Evolutionary conservation across 768 basidiomycete genomes (phyloP).

Genomic region (Cystobasidiopsis lactophilus): DNA sequence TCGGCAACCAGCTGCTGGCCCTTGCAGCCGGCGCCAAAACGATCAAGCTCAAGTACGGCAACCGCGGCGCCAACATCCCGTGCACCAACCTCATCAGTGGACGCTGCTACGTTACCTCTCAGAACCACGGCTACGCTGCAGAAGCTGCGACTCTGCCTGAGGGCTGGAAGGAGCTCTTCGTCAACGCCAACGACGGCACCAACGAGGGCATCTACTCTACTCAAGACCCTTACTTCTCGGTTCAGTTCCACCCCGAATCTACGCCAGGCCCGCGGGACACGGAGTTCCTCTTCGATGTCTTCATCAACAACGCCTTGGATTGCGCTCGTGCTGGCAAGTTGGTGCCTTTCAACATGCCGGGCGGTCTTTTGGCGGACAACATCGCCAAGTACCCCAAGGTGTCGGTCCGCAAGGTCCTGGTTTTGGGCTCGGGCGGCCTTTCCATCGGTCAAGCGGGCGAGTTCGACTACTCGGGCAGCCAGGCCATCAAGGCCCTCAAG

Average conservation of each 20-base stretch:
- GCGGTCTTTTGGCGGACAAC: slow-evolving; percentile 49
- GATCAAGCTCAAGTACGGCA: slow-evolving; percentile 99
- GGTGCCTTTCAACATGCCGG: slow-evolving; percentile 30
- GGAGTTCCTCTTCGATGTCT: slow-evolving; percentile 95
- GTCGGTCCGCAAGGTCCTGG: slow-evolving; percentile 76
- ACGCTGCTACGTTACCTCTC: slow-evolving; percentile 94
- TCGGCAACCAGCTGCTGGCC: slow-evolving; percentile 90
- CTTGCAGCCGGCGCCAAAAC: slow-evolving; percentile 83
- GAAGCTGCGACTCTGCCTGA: slow-evolving; percentile 50
- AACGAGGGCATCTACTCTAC: slow-evolving; percentile 95
- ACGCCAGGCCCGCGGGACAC: slow-evolving; percentile 93
- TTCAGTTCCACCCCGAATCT: slow-evolving; percentile 97
- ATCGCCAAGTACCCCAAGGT: slow-evolving; percentile 39
- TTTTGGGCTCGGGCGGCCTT: slow-evolving; percentile 88
- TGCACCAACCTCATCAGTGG: slow-evolving; percentile 85
- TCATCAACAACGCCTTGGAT: slow-evolving; percentile 51
- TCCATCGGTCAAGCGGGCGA: slow-evolving; percentile 98
- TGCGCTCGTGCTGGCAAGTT: slow-evolving; percentile 21
- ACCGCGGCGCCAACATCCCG: slow-evolving; percentile 95
- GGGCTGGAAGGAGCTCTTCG: slow-evolving; percentile 85
- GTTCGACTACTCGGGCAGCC: slow-evolving; percentile 98
- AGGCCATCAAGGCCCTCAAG: slow-evolving; percentile 97
- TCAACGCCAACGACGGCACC: slow-evolving; percentile 87
- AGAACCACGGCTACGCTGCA: slow-evolving; percentile 97
- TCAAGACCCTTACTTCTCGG: slow-evolving; percentile 87